Percentiles rank a stretch among this genome's conserved stretches.
Conservation (phyloP, 768 basidiomycete genomes). For the Suillus variegatus region DNA sequence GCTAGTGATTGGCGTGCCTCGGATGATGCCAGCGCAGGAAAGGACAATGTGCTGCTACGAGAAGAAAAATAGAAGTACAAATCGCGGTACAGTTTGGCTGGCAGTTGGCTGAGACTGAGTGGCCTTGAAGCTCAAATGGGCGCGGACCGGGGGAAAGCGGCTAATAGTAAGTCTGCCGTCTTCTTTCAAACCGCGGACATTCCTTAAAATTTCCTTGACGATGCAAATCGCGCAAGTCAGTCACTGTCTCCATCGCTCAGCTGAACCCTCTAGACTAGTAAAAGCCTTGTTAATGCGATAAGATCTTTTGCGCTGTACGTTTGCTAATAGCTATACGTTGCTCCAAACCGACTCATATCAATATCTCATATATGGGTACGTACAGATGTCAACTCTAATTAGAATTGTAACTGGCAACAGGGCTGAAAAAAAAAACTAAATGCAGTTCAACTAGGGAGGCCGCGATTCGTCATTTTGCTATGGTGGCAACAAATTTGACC, state of each 20-base stretch:
- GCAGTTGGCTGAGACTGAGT: not conserved
- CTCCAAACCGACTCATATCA: no score
- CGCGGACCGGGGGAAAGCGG: slow-evolving; percentile 4
- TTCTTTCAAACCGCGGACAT: slow-evolving; percentile 1
- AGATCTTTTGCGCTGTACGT: not conserved
- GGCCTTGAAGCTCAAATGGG: not conserved
- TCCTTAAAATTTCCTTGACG: not conserved
- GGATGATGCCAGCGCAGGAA: not conserved
- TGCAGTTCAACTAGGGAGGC: not conserved
- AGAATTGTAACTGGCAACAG: not conserved
- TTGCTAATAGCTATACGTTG: not conserved
- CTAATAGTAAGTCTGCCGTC: not conserved
- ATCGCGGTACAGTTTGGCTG: no score
- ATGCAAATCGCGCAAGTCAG: not conserved
- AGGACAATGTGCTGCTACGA: no score
- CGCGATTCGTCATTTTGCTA: not conserved
- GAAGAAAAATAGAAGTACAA: not conserved
- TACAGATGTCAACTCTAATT: not conserved
- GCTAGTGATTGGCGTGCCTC: not conserved
- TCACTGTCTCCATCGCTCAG: not conserved
- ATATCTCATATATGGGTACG: not conserved
- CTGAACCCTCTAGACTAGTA: not conserved
- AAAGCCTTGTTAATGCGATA: not conserved
- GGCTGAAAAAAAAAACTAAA: not conserved
- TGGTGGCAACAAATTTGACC: not conserved